phyloP scores from a whole-genome alignment of 2,329 filamentous ascomycete genomes.

The Pyricularia sp. region DNA sequence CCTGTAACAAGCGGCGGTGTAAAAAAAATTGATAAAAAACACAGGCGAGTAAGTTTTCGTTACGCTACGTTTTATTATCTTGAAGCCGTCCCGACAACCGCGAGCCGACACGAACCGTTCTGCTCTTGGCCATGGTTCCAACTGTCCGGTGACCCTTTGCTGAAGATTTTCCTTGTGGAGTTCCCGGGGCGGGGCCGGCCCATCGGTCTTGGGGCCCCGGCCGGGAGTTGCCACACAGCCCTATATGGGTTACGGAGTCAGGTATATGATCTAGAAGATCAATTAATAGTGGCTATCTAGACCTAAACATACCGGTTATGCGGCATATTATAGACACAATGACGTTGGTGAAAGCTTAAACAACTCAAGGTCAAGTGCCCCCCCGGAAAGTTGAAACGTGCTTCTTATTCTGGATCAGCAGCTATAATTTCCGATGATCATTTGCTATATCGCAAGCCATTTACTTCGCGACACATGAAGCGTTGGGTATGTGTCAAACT shows the following conservation, averaged over 20 bases:
- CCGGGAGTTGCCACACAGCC: background rate
- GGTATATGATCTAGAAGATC: background rate
- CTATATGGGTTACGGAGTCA: background rate
- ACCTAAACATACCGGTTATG: background rate
- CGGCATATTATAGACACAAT: background rate
- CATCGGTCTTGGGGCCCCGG: background rate
- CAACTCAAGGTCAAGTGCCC: background rate
- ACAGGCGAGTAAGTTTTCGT: background rate
- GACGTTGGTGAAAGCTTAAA: background rate
- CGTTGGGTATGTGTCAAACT: background rate
- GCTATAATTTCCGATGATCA: background rate
- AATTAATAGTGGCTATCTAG: background rate
- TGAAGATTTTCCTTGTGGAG: background rate
- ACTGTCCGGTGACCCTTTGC: background rate
- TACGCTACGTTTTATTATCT: background rate
- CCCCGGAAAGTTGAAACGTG: background rate
- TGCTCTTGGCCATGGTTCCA: background rate
- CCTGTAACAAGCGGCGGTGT: background rate
- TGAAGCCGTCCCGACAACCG: slow-evolving; percentile 1
- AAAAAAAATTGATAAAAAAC: background rate
- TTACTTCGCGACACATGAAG: background rate
- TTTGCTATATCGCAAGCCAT: background rate
- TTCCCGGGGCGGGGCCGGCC: background rate
- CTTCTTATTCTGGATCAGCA: background rate
- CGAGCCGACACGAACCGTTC: background rate